Base-by-base conservation (phyloP, 1,284 basidiomycete genomes). In the Cutaneotrichosporon sp. region DNA sequence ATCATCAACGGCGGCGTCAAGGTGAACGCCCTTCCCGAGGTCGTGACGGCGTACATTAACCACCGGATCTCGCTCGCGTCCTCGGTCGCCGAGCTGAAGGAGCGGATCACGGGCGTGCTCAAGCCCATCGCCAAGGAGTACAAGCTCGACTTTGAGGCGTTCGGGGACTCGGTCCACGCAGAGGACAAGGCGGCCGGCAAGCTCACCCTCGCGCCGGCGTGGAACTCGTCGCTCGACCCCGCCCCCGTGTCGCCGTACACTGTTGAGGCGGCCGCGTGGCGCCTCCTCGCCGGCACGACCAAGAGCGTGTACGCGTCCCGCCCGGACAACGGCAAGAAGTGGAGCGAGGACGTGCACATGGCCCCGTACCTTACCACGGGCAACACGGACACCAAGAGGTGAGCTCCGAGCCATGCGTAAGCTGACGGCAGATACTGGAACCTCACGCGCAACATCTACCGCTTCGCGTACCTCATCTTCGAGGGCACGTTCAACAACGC, bases 21-120 rank as follows among this genome's bases (percentile, higher is more conserved):
- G 60, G 68, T 77, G 59, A 79, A 80, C 50, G 77, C 78, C 50
- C 59, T 77, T 33, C 78, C 77, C 42, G 77, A 79, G 61, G 64
- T 69, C 24, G 73, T 75, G 4, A 66, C 64, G 13, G 75, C 77
- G 14, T 60, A 73, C 9, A 69, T 78, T 63, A 75, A 79, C 64
- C 75, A 78, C 64, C 72, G 77, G 10, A 78, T 79, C 70, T 69
- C 60, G 54, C 59, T 75, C 49, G 69, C 71, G 25, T 73, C 70
- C 4, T 72, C 69, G 2, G 70, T 71, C 47, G 60, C 54, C 8
- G 71, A 74, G 54, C 64, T 78, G 10, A 69, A 75, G 58, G 54
- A 70, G 11, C 71, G 71, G 29, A 62, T 79, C 36, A 66, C 65
- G 16, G 56, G 70, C 10, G 63, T 70, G 8, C 57, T 79, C 34